Evolutionary conservation across 2,329 filamentous ascomycete genomes (phyloP).

Genomic region (Drechslera avenae): DNA sequence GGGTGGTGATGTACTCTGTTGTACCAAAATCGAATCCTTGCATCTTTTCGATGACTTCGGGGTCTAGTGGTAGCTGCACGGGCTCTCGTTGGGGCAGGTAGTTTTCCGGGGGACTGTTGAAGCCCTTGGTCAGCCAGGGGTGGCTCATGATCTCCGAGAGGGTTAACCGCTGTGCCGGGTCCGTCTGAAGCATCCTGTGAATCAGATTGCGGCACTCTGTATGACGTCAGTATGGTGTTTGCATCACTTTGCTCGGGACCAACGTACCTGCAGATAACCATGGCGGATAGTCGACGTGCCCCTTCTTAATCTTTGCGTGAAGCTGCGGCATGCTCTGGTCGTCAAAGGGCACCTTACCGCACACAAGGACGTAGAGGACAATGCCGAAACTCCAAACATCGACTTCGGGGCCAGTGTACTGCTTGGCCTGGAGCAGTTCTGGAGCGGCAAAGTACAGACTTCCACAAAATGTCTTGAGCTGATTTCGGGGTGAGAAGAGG

Average conservation of each 20-base stretch:
- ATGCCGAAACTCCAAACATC: conserved; percentile 99
- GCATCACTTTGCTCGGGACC: neutral
- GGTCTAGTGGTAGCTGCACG: conserved; percentile 80
- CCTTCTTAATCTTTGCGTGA: conserved; percentile 98
- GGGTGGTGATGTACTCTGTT: conserved; percentile 78
- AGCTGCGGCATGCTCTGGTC: conserved; percentile 99
- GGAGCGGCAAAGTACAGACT: conserved; percentile 98
- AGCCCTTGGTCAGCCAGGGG: conserved; percentile 95
- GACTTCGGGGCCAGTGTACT: conserved; percentile 95
- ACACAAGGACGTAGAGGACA: conserved; percentile 94
- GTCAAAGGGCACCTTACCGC: conserved; percentile 97
- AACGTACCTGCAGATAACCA: conserved; percentile 85
- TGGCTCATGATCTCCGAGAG: conserved; percentile 93
- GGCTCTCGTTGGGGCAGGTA: conserved; percentile 83
- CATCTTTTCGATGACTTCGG: conserved; percentile 87
- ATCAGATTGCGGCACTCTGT: conserved; percentile 92
- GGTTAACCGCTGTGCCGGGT: conserved; percentile 83
- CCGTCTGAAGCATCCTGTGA: conserved; percentile 93
- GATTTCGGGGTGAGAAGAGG: conserved; percentile 81
- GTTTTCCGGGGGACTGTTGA: conserved; percentile 84
- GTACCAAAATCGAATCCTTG: conserved; percentile 97
- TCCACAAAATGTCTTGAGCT: conserved; percentile 95
- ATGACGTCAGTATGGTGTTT: conserved; percentile 6
- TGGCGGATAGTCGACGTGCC: conserved; percentile 90
- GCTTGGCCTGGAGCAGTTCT: conserved; percentile 88